A percentile compares a stretch with the other conserved stretches of the same genome.
Conservation (phyloP, 371 early-diverging fungal species). For the Mortierella sp. region DNA sequence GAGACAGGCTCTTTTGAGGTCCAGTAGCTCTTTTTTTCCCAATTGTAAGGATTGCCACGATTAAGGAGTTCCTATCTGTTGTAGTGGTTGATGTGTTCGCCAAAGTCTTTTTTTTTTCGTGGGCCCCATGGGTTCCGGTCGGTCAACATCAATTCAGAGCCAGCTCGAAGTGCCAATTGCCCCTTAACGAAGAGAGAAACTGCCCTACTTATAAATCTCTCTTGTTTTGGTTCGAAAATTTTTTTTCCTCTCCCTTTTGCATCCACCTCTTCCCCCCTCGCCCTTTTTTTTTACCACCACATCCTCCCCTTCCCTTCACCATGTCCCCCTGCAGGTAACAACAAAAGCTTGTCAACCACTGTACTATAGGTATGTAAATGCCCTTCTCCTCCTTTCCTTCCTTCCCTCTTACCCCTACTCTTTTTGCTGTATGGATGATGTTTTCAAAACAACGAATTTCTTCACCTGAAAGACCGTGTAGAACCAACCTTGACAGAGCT, state of each 20-base stretch:
- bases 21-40: too few species aligned
- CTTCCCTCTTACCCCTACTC: not conserved
- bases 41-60: too few species aligned
- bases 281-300: not conserved
- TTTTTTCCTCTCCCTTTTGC: not conserved
- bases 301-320: not conserved
- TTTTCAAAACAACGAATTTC: conserved; percentile 55
- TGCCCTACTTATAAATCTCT: too few species aligned
- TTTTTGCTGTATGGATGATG: conserved; percentile 46
- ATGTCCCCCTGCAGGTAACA: not conserved
- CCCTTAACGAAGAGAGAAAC: too few species aligned
- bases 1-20: too few species aligned
- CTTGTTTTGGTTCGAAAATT: not conserved
- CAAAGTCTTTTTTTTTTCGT: too few species aligned
- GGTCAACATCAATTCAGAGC: too few species aligned
- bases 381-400: not conserved
- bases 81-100: too few species aligned
- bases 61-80: too few species aligned
- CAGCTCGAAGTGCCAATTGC: too few species aligned
- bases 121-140: too few species aligned
- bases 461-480: conserved; percentile 56
- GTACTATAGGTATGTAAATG: conserved; percentile 2
- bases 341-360: too few species aligned
- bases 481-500: conserved; percentile 54
- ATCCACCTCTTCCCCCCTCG: not conserved